Base-by-base conservation (phyloP, 495 filamentous ascomycete genomes). In the Xylaria curta region DNA sequence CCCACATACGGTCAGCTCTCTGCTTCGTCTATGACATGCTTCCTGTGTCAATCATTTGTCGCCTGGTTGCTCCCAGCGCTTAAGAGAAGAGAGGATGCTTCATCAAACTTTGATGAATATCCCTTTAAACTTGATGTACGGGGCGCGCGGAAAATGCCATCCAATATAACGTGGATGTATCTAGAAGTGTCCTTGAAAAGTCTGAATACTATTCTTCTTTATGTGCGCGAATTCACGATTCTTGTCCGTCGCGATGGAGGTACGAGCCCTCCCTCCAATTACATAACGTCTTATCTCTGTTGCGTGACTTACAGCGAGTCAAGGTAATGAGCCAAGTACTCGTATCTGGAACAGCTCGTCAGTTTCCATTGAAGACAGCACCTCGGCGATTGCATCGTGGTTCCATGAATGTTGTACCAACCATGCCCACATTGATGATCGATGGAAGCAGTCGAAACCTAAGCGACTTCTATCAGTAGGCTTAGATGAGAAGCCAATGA, bases 361-460 rank as follows among this genome's bases (percentile, higher is more conserved):
- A 4, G 42, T 47, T 47, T 47, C 44, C 44, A 47, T 47, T 19
- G 44, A 47, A 17, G 44, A 47, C n/a, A 47, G 17, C 44, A 47
- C 6, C 17, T 47, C 17, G 2, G 5, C 17, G 17, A 19, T 47
- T 47, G 44, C 44, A 19, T 47, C 44, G 17, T 47, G 44, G 44
- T 47, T 47, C 7, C 4, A 47, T 8, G 3, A 47, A 47, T 47
- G 44, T 17, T 47, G 17, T 47, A 47, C 17, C 44, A 47, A 47
- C 44, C 44, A 47, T 19, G 44, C 44, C 0, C 44, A 47, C 17
- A 47, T 47, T 17, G 44, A 47, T 47, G 17, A 47, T 19, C 78
- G 31, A 79, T n/a, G 44, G 44, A 6, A 5, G 4, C 71, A 81
- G 81, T 69, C 17, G 44, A 47, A 17, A 47, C 44, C 44, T 17